Base-by-base conservation (phyloP, 768 basidiomycete species). In the Xanthoconium stramineum region DNA sequence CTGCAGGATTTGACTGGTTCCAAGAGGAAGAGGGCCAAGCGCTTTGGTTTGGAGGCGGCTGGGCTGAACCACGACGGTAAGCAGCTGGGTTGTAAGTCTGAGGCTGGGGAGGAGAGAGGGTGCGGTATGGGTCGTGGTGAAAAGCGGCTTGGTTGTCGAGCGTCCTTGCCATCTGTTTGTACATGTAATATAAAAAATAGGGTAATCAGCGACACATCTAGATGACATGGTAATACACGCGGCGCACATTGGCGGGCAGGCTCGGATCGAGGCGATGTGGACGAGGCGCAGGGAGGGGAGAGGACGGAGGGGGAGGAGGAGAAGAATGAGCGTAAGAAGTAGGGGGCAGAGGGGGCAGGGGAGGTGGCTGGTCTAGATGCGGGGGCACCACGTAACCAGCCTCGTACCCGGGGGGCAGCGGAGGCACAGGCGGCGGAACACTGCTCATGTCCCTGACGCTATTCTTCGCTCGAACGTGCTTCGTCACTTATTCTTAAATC, bases 211-310 rank as follows among this genome's bases (percentile, higher is more conserved):
- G 35, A 54, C 47, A 39, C 30, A 54, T 45, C 49, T 47, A 48
- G 53, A 56, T 50, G 57, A 58, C 58, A 58, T 17, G 28, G 49
- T 40, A 14, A 19, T 11, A 57, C 62, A 52, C 51, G 61, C 52
- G n/a, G 76, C 81, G 67, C 66, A 86, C 88, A 64, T 86, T 85
- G 33, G 80, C 77, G 19, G 86, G 83, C 1, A 88, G 67, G 58
- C 75, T 76, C 11, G 83, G 83, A 61, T 85, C 82, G 13, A 85
- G 53, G 38, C 82, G 79, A 61, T 86, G 83, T 0, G 88, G 86
- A 12, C 83, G 76, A 6, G 88, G 88, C 0, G 88, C 88, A 3
- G 79, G 89, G 70, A 5, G 62, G 20, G 65, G 59, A 10, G 62
- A 58, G 43, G 60, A 24, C 3, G 83, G 1, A 71, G 61, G 64